A percentile compares a stretch with the other conserved stretches of the same genome.
Conservation (phyloP, 805 yeast species). For the Clavispora carvajalis region DNA sequence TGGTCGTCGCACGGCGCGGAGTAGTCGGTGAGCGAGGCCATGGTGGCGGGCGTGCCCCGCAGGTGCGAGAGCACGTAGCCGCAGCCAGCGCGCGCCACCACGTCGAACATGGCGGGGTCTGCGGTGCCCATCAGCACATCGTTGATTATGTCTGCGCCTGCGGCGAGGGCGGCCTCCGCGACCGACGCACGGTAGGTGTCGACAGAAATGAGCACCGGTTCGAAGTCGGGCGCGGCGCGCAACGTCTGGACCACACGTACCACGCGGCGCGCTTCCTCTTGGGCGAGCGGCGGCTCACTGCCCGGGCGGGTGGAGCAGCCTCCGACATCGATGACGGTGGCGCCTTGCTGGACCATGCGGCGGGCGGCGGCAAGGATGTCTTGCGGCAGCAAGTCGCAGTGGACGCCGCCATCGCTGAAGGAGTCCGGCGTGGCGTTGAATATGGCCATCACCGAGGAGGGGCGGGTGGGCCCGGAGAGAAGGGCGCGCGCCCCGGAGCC, state of each 20-base stretch:
- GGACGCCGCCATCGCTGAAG: conserved; percentile 81
- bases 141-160: conserved; percentile 89
- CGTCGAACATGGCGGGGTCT: conserved; percentile 60
- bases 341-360: conserved; percentile 51
- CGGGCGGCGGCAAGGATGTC: conserved; percentile 43
- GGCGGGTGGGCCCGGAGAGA: conserved; percentile 17
- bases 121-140: conserved; percentile 80
- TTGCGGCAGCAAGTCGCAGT: conserved; percentile 24
- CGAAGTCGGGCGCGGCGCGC: conserved; percentile 37
- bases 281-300: conserved; percentile 51
- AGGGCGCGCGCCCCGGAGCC: conserved; percentile 8
- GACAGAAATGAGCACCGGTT: conserved; percentile 58
- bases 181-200: conserved; percentile 82
- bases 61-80: conserved; percentile 82
- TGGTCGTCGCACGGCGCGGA: conserved; percentile 31
- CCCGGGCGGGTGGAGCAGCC: conserved; percentile 92
- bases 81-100: conserved; percentile 64
- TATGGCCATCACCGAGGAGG: conserved; percentile 81
- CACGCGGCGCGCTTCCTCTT: conserved; percentile 69
- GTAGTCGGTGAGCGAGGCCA: conserved; percentile 59
- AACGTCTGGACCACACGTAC: conserved; percentile 64
- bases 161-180: conserved; percentile 59
- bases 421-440: conserved; percentile 92
- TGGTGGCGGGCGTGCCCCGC: conserved; percentile 74
- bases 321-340: conserved; percentile 84